A percentile compares a stretch with the other conserved stretches of the same genome.
phyloP scores from a whole-genome alignment of 75 land plant genomes.

The Picea glauca region DNA sequence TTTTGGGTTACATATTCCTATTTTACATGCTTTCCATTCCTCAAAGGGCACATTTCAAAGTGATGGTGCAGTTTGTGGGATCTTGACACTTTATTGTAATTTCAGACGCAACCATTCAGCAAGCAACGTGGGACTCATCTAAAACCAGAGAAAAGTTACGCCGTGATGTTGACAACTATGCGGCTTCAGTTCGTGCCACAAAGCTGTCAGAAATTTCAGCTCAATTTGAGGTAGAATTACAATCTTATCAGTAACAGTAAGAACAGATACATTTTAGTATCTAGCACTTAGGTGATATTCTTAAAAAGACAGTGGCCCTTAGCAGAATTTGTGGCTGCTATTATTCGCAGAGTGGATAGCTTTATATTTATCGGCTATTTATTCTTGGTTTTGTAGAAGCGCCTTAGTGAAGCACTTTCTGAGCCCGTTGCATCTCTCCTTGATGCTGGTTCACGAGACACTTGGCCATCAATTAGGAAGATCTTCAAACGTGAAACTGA shows the following conservation, averaged over 20 bases:
- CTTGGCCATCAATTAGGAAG: too few relatives aligned
- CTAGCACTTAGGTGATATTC: background rate
- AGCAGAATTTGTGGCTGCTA: background rate
- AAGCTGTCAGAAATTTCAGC: too few relatives aligned
- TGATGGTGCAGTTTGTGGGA: background rate
- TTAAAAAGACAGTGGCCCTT: background rate
- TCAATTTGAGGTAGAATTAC: too few relatives aligned
- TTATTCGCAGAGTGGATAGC: background rate
- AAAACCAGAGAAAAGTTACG: too few relatives aligned
- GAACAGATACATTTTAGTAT: background rate
- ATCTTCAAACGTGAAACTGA: too few relatives aligned
- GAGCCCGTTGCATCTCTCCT: too few relatives aligned
- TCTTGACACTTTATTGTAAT: background rate
- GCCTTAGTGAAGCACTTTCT: too few relatives aligned
- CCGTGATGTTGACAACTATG: too few relatives aligned
- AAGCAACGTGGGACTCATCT: too few relatives aligned
- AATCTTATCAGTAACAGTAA: background rate
- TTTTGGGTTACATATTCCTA: too few relatives aligned
- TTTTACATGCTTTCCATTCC: background rate
- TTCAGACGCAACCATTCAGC: slow-evolving; percentile 62
- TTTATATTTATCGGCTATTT: background rate
- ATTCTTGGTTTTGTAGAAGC: slow-evolving; percentile 25
- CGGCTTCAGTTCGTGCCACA: too few relatives aligned
- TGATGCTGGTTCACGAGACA: too few relatives aligned
- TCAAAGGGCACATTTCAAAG: background rate